Evolutionary conservation across 2,329 filamentous ascomycete species (phyloP), one percentile per base, ranked within the genome.

Genomic region (Harringtonia lauricola): DNA sequence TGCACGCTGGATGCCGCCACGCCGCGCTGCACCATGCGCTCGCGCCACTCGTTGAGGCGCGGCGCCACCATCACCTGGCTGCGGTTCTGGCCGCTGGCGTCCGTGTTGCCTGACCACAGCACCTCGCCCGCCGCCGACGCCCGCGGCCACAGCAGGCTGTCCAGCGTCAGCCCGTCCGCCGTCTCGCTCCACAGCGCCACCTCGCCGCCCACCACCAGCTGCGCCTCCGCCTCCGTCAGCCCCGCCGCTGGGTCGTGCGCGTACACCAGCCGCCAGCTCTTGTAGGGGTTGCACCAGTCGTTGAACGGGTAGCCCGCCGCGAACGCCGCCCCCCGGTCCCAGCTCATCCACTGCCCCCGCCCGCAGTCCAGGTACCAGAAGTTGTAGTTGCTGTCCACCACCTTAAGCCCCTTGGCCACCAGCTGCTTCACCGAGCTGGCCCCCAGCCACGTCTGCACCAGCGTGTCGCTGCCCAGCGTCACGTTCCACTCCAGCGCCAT

Each of bases 331-430:
- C 73, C 78, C 40, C 77, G 76, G 44, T 66, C 65, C 54, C 83
- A 84, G 65, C 85, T 80, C 50, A 90, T 67, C 81, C 83, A 92
- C 54, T 84, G 74, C 34, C 86, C 86, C 50, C 82, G 74, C 26
- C 86, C 86, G 57, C 86, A 94, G 64, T 92, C 86, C 42, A 92
- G 79, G 56, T 89, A 89, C 80, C 83, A 90, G 59, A 72, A 84
- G 52, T 86, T 78, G 61, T 84, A 88, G 62, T 85, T 80, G 51
- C 83, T 86, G 52, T 76, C 79, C 42, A 92, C 74, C 8, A 80
- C 82, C 59, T 83, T 79, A 62, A 84, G 73, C 13, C 86, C 86
- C 43, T 68, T 66, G 26, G 61, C 63, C 0, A 79, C 77, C 35
- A 84, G 69, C 35, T 70, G 59, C 45, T 74, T 68, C 39, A 88